Percentiles rank a stretch among this genome's conserved stretches.
Evolutionary conservation across 1,284 basidiomycete genomes (phyloP).

Genomic region (Golubevia pallescens): DNA sequence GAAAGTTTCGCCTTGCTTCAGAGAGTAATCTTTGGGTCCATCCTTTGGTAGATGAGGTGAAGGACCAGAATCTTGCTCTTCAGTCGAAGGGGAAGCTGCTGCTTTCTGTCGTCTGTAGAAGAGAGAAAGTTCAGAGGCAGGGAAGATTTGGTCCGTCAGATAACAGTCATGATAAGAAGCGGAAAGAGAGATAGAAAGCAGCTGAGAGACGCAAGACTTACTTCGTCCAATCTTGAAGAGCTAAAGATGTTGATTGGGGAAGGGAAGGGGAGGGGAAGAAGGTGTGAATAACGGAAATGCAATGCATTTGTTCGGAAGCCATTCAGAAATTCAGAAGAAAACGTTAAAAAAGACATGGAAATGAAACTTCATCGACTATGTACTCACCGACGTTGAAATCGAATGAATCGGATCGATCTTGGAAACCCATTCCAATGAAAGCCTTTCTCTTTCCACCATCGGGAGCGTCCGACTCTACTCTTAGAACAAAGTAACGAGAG

Average conservation of each 20-base stretch:
- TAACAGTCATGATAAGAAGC: slow-evolving; percentile 16
- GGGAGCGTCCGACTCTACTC: slow-evolving; percentile 70
- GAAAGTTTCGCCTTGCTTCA: slow-evolving; percentile 97
- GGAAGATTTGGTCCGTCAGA: not conserved
- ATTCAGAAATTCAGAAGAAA: too few relatives aligned
- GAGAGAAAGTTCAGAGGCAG: not conserved
- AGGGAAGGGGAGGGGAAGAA: not conserved
- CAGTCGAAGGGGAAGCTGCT: slow-evolving; percentile 11
- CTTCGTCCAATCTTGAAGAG: slow-evolving; percentile 94
- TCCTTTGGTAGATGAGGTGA: slow-evolving; percentile 67
- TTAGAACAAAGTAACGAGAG: slow-evolving; percentile 91
- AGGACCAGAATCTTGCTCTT: slow-evolving; percentile 19
- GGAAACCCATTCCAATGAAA: slow-evolving; percentile 61
- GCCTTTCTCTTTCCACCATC: slow-evolving; percentile 38
- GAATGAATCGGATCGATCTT: slow-evolving; percentile 51
- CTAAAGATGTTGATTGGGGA: slow-evolving; percentile 70
- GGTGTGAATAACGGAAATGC: slow-evolving; percentile 1
- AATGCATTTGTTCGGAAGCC: not conserved
- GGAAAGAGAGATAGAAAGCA: slow-evolving; percentile 3
- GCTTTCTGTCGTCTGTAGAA: slow-evolving; percentile 36
- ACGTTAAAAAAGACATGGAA: too few relatives aligned
- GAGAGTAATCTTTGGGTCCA: slow-evolving; percentile 88
- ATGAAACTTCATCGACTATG: too few relatives aligned
- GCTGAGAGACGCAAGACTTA: slow-evolving; percentile 64
- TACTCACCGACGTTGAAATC: slow-evolving; percentile 46